Evolutionary conservation across 805 yeast genomes (phyloP).

Genomic region (Pichia scutulata): DNA sequence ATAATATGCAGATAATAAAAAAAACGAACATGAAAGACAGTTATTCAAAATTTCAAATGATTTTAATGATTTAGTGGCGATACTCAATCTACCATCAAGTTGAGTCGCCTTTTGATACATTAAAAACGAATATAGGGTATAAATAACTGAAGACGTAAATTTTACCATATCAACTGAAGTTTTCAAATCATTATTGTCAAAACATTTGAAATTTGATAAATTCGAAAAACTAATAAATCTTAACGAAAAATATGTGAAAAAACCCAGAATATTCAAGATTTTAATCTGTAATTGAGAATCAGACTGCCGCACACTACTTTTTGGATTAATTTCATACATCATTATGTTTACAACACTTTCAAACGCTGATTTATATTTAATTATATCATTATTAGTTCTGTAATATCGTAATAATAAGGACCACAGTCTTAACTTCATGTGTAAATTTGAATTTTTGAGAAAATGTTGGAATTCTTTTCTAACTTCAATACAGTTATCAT

Average conservation of each 20-base stretch:
- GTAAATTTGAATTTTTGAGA: constrained; percentile 54
- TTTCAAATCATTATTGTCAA: neutral
- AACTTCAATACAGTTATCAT: constrained; percentile 24
- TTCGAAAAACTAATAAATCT: constrained; percentile 1
- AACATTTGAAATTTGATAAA: neutral
- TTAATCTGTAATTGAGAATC: constrained; percentile 32
- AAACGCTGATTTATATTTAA: constrained; percentile 41
- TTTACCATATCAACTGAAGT: neutral
- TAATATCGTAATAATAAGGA: constrained; percentile 57
- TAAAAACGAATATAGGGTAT: constrained; percentile 40
- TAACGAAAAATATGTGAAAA: constrained; percentile 31
- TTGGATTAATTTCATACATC: constrained; percentile 28
- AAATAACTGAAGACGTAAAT: constrained; percentile 24
- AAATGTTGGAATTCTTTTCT: constrained; percentile 52
- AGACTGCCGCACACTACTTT: constrained; percentile 16
- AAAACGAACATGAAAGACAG: constrained; percentile 31
- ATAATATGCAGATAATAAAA: constrained; percentile 35
- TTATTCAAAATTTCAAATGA: constrained; percentile 42
- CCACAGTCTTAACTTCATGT: constrained; percentile 70
- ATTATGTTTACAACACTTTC: constrained; percentile 43
- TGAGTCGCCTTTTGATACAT: constrained; percentile 44
- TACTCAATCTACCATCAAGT: constrained; percentile 32
- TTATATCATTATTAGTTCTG: constrained; percentile 22
- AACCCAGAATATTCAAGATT: constrained; percentile 44
- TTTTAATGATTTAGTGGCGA: constrained; percentile 34